Conservation (phyloP, 108 stramenopile genomes). For the Bacterosira constricta region DNA sequence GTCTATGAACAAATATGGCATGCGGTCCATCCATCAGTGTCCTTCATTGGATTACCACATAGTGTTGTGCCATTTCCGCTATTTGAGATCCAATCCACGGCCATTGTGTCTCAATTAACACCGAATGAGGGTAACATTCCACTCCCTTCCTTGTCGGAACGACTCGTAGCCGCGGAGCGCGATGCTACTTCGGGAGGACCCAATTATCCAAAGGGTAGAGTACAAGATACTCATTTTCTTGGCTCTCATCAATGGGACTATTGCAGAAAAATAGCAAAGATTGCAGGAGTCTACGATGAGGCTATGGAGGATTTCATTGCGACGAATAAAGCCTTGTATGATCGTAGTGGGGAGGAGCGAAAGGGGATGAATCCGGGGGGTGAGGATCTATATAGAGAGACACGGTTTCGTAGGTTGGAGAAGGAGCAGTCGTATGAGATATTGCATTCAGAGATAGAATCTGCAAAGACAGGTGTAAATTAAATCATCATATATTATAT, state of each 20-base stretch:
- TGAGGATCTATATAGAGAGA: conserved; percentile 62
- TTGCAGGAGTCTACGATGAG: conserved; percentile 61
- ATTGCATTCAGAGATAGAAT: background rate
- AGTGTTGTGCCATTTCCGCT: conserved; percentile 88
- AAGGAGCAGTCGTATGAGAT: conserved; percentile 46
- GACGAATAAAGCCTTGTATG: conserved; percentile 78
- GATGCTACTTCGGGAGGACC: conserved; percentile 69
- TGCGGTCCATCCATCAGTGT: conserved; percentile 73
- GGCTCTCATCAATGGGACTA: conserved; percentile 83
- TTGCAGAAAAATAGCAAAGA: conserved; percentile 65
- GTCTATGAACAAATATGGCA: conserved; percentile 92
- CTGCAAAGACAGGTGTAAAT: background rate
- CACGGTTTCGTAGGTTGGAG: conserved; percentile 45
- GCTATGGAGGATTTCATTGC: conserved; percentile 65
- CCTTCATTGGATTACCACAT: conserved; percentile 90
- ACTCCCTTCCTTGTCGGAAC: conserved; percentile 45
- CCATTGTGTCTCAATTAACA: conserved; percentile 49
- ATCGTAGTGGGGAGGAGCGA: conserved; percentile 47
- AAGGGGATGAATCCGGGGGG: conserved; percentile 56
- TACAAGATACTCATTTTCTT: conserved; percentile 82
- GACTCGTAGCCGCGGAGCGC: conserved; percentile 47
- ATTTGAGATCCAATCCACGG: conserved; percentile 86
- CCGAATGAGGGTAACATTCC: conserved; percentile 7
- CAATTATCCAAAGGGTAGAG: conserved; percentile 34
- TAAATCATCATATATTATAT: too few relatives aligned